Conservation (phyloP, 129 eudicot species). For the Centrapalus pauciflorus region DNA sequence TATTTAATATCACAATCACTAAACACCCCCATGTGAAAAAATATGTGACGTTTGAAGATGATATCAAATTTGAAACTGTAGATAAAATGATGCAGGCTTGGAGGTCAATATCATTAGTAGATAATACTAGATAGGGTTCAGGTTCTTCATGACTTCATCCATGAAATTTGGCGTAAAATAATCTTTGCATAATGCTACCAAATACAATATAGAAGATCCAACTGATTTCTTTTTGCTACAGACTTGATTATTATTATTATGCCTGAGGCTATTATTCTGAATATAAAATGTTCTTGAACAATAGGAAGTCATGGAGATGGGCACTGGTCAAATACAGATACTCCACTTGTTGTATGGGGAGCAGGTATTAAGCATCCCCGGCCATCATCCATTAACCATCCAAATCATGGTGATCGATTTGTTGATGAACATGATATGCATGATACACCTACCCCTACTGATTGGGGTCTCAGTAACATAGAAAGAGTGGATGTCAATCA, state of each 20-base stretch:
- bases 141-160: neutral
- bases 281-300: neutral
- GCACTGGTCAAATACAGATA: conserved; percentile 85
- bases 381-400: conserved; percentile 44
- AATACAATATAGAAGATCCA: neutral
- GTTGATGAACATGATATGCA: conserved; percentile 86
- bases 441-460: conserved; percentile 81
- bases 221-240: neutral
- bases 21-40: too few species aligned
- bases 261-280: neutral
- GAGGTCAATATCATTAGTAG: neutral
- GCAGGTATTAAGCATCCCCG: conserved; percentile 80
- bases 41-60: neutral
- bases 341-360: conserved; percentile 99
- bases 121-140: neutral
- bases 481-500: conserved; percentile 95
- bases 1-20: too few species aligned
- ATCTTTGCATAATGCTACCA: neutral
- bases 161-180: neutral
- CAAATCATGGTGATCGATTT: conserved; percentile 53
- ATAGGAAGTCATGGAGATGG: conserved; percentile 99
- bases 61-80: neutral
- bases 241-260: neutral
- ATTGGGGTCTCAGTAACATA: conserved; percentile 83
- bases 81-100: neutral